Percentiles rank a stretch among this genome's conserved stretches.
Evolutionary conservation across 176 grass and related monocot species (phyloP).

Genomic region (Panicum miliaceum): DNA sequence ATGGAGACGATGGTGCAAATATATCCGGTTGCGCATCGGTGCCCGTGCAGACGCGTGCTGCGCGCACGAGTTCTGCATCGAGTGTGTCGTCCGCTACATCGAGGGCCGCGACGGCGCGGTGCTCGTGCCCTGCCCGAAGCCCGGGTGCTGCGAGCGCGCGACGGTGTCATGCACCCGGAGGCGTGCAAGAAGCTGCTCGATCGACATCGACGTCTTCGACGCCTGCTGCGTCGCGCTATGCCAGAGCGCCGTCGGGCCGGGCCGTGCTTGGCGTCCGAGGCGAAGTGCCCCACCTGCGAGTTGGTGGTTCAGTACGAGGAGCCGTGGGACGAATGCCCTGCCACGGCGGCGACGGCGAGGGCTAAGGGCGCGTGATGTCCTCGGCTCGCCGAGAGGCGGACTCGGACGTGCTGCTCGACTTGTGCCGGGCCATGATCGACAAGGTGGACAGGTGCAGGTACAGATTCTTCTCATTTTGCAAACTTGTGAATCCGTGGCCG

Average conservation of each 20-base stretch:
- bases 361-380: slow-evolving; percentile 30
- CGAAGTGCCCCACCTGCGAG: slow-evolving; percentile 21
- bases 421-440: slow-evolving; percentile 55
- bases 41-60: not conserved
- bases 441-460: slow-evolving; percentile 31
- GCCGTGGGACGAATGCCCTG: slow-evolving; percentile 43
- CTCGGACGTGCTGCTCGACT: slow-evolving; percentile 47
- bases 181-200: slow-evolving; percentile 51
- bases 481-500: not conserved
- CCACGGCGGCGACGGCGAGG: slow-evolving; percentile 6
- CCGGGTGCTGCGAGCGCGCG: slow-evolving; percentile 28
- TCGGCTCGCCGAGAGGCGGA: slow-evolving; percentile 12
- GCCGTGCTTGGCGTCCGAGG: slow-evolving; percentile 32
- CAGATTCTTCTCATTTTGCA: not conserved
- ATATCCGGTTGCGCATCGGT: slow-evolving; percentile 31
- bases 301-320: slow-evolving; percentile 42
- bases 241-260: slow-evolving; percentile 40
- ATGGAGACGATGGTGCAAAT: slow-evolving; percentile 11
- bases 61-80: slow-evolving; percentile 50
- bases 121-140: slow-evolving; percentile 39
- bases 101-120: slow-evolving; percentile 32
- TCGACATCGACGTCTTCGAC: slow-evolving; percentile 59
- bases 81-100: slow-evolving; percentile 42
- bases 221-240: slow-evolving; percentile 52
- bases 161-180: slow-evolving; percentile 42